Evolutionary conservation across 306 rosid species (phyloP).

Genomic region (Vigna nakashimae): DNA sequence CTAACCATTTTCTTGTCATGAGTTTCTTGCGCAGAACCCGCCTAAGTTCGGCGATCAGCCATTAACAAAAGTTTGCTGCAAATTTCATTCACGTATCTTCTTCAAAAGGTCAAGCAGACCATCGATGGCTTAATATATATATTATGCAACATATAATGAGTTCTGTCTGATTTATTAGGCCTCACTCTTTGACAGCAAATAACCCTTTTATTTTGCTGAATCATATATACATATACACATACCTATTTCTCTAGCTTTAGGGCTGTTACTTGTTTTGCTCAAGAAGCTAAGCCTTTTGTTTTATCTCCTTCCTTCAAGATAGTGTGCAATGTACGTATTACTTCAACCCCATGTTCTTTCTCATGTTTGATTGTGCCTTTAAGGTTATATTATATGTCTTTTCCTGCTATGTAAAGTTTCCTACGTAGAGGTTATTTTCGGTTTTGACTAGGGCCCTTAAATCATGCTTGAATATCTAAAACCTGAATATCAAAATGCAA

Average conservation of each 20-base stretch:
- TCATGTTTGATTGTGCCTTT: slow-evolving; percentile 43
- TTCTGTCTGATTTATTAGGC: slow-evolving; percentile 22
- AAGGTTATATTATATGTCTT: slow-evolving; percentile 7
- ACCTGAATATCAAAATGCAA: slow-evolving; percentile 15
- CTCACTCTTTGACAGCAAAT: slow-evolving; percentile 38
- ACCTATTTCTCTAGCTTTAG: neutral
- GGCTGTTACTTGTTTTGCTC: slow-evolving; percentile 55
- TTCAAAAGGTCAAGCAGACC: slow-evolving; percentile 55
- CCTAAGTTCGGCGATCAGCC: slow-evolving; percentile 71
- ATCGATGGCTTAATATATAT: neutral
- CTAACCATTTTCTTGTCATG: slow-evolving; percentile 40
- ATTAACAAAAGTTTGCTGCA: slow-evolving; percentile 48
- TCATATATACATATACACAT: neutral
- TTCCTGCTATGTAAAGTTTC: slow-evolving; percentile 24
- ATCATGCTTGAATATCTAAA: slow-evolving; percentile 25
- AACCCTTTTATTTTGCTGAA: slow-evolving; percentile 40
- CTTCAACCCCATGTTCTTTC: slow-evolving; percentile 42
- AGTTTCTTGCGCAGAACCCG: slow-evolving; percentile 55
- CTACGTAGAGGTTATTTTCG: slow-evolving; percentile 14
- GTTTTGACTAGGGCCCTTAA: slow-evolving; percentile 41
- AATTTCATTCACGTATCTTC: slow-evolving; percentile 59
- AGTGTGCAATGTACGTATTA: slow-evolving; percentile 49
- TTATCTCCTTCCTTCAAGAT: neutral
- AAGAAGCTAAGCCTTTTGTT: slow-evolving; percentile 60
- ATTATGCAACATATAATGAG: slow-evolving; percentile 31